Evolutionary conservation across 345 rosid genomes (phyloP), one percentile per base, ranked within the genome.

Genomic region (Orychophragmus violaceus): DNA sequence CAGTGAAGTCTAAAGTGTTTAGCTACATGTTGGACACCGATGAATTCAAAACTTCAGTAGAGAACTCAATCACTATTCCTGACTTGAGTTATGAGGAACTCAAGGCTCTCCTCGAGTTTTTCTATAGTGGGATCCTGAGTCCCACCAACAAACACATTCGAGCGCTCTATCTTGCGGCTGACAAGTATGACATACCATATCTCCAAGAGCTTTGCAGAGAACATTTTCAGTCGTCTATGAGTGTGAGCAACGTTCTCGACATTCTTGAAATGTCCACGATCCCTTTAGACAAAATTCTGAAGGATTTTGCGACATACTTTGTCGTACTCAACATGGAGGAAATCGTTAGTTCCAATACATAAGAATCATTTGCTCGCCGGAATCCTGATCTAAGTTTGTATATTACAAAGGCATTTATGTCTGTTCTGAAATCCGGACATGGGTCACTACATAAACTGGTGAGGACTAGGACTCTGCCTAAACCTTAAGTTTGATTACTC

Each of bases 11-110:
- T 13, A 35, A 35, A 36, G 66, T 61, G 66, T 61, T 61, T 28
- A 44, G 25, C 18, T 61, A 44, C 54, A 45, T 44, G 66, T 44
- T 61, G 54, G 41, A 18, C 54, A 27, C 66, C 12, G 66, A 61
- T 61, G 54, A 61, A 45, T 45, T 22, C 54, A 61, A 44, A 12
- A 61, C 0, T 61, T 2, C 41, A 28, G 17, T 5, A 29, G 54
- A 61, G 41, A 29, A 29, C 17, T 42, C 52, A 42, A 61, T 61
- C 17, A 61, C 39, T 27, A 5, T 42, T 60, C 52, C 65, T 24
- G 65, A 60, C 37, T 14, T 60, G 65, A 61, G 27, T 44, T 44
- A 27, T 18, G 53, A 61, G 17, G 65, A 60, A 42, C 65, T 60
- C 24, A 27, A 16, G 11, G 50, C 65, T 27, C 53, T 42, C 10